Conservation (phyloP, 2,329 filamentous ascomycete species). For the Lachnellula occidentalis region DNA sequence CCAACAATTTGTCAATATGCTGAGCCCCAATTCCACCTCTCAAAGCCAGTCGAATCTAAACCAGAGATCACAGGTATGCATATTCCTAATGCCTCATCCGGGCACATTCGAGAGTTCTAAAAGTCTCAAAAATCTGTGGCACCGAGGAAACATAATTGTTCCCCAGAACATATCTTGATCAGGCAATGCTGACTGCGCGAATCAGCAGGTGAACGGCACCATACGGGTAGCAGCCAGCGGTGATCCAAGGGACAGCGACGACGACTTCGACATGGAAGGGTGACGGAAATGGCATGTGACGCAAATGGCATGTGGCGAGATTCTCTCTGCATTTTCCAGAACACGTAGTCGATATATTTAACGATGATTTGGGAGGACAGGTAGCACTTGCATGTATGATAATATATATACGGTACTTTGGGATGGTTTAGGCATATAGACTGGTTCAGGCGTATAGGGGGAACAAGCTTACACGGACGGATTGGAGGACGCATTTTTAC, state of each 20-base stretch:
- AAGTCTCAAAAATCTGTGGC: not conserved
- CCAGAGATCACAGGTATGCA: not conserved
- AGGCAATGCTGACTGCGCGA: no score
- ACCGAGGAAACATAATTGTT: no score
- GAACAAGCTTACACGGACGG: not conserved
- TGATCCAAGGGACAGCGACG: not conserved
- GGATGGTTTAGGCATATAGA: no score
- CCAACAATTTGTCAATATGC: not conserved
- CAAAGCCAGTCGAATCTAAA: not conserved
- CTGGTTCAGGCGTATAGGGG: no score
- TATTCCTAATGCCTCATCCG: not conserved
- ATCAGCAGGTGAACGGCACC: no score
- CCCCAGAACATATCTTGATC: no score
- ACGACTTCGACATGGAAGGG: constrained; percentile 1
- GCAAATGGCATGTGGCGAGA: not conserved
- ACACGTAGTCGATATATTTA: not conserved
- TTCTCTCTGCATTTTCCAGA: not conserved
- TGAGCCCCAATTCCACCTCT: not conserved
- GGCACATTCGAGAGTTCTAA: not conserved
- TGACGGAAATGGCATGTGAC: not conserved
- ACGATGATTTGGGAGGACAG: not conserved
- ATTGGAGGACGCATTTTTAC: not conserved
- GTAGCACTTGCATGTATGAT: not conserved
- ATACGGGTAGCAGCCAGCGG: not conserved
- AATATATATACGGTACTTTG: no score